A percentile compares a stretch with the other conserved stretches of the same genome.
Evolutionary conservation across 768 basidiomycete genomes (phyloP).

Genomic region (Termitomyces bulborhizus): DNA sequence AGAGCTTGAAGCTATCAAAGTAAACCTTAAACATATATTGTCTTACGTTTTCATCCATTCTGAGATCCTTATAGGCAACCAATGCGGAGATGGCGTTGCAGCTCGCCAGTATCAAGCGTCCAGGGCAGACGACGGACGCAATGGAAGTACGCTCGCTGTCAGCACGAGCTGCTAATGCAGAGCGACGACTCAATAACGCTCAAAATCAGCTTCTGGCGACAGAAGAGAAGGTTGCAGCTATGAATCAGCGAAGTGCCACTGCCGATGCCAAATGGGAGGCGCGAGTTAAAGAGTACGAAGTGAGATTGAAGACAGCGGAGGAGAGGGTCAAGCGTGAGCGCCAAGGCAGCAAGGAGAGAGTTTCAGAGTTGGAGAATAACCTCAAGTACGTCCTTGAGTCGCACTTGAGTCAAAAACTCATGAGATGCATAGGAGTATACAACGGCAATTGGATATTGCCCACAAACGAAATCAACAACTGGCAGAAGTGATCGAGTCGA

Average conservation of each 20-base stretch:
- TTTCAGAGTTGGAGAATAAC: slow-evolving; percentile 63
- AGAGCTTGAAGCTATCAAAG: slow-evolving; percentile 87
- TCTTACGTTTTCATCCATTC: not conserved
- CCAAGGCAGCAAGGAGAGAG: slow-evolving; percentile 88
- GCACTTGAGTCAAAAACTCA: not conserved
- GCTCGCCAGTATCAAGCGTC: slow-evolving; percentile 54
- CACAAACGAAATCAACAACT: slow-evolving; percentile 64
- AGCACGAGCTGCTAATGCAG: slow-evolving; percentile 75
- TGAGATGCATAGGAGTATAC: slow-evolving; percentile 47
- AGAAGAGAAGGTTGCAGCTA: slow-evolving; percentile 76
- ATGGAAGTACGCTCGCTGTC: slow-evolving; percentile 67
- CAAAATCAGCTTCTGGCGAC: slow-evolving; percentile 79
- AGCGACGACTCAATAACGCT: slow-evolving; percentile 79
- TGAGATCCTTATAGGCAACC: slow-evolving; percentile 41
- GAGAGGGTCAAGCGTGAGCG: slow-evolving; percentile 91
- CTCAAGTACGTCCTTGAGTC: slow-evolving; percentile 46
- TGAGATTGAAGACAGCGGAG: slow-evolving; percentile 72
- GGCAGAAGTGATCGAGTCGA: slow-evolving; percentile 43
- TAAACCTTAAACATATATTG: slow-evolving; percentile 22
- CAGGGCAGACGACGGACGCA: slow-evolving; percentile 48
- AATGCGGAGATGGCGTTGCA: slow-evolving; percentile 73
- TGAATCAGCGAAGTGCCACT: slow-evolving; percentile 63
- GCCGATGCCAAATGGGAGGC: slow-evolving; percentile 93
- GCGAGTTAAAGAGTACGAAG: slow-evolving; percentile 89
- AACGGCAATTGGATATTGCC: slow-evolving; percentile 74